Conservation (phyloP, 1,284 basidiomycete species). For the Prillingera fragicola region DNA sequence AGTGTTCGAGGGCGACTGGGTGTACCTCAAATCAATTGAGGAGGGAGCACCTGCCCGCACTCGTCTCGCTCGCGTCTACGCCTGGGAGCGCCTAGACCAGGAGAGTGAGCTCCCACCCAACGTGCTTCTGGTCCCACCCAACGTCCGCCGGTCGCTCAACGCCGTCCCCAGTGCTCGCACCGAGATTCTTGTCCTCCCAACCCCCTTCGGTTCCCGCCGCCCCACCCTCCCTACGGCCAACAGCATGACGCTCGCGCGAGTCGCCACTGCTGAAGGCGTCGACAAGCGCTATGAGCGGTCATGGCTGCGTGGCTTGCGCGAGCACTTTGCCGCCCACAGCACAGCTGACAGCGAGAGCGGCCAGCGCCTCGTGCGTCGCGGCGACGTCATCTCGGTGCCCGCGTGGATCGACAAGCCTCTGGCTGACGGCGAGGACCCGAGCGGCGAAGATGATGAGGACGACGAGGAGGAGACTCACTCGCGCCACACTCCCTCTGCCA, state of each 20-base stretch:
- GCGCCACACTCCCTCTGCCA: constrained; percentile 36
- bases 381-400: constrained; percentile 72
- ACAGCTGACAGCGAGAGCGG: constrained; percentile 8
- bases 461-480: constrained; percentile 24
- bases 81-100: constrained; percentile 51
- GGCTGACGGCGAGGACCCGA: constrained; percentile 33
- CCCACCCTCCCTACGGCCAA: constrained; percentile 67
- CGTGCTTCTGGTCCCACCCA: constrained; percentile 54
- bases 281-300: constrained; percentile 67
- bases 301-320: constrained; percentile 64
- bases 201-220: constrained; percentile 44
- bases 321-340: constrained; percentile 57
- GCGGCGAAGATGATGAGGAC: constrained; percentile 42
- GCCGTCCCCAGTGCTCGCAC: constrained; percentile 8
- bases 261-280: constrained; percentile 73
- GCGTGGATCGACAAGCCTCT: constrained; percentile 57
- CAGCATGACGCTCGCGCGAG: constrained; percentile 70
- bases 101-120: constrained; percentile 48
- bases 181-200: constrained; percentile 38
- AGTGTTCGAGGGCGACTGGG: constrained; percentile 82
- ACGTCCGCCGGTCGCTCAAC: constrained; percentile 31
- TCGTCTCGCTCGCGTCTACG: constrained; percentile 56
- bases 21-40: constrained; percentile 47
- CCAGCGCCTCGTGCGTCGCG: constrained; percentile 63
- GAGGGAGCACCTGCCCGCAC: constrained; percentile 16